Base-by-base conservation (phyloP, 495 filamentous ascomycete species). In the Podospora pseudoanserina region DNA sequence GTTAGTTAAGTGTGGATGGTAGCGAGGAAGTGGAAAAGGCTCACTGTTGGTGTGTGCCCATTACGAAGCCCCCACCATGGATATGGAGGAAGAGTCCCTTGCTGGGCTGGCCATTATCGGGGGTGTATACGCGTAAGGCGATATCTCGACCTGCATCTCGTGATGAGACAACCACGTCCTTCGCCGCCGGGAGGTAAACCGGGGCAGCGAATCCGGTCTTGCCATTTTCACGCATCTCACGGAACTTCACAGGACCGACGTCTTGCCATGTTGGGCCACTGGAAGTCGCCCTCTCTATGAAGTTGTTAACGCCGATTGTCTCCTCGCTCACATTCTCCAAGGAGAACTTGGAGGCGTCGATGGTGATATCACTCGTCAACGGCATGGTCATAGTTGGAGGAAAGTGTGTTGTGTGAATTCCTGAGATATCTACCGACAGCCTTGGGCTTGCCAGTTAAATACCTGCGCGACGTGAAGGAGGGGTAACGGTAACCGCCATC, bases 51-150 rank as follows among this genome's bases (percentile, higher is more conserved):
- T 66, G 64, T 6, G 55, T 34, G 16, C 23, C 56, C 30, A 66
- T 1, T 16, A 60, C 56, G 15, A 57, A 66, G 28, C 65, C 65
- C 11, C 65, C 65, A 3, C 65, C 65, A 26, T 66, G 65, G 9
- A 66, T 39, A 16, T 66, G 65, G 20, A 66, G 65, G 56, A 66
- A 66, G 6, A 66, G 57, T 0, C 65, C 65, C 16, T 66, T 60
- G 55, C 65, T 66, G 7, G 55, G 65, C 28, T 60, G 15, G 3
- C 54, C 55, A 30, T 66, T 66, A 27, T 60, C 65, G n/a, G 65
- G 65, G 18, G 23, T 34, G 55, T 66, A 60, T 3, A 66, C 65
- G 2, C 65, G 53, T 5, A 66, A 16, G 5, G 65, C 53, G n/a
- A 66, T 66, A 9, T n/a, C 55, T 4, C 55, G 55, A 20, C 32